Evolutionary conservation across 1,284 basidiomycete genomes (phyloP), one percentile per base, ranked within the genome.

Genomic region (Malassezia arunalokei): DNA sequence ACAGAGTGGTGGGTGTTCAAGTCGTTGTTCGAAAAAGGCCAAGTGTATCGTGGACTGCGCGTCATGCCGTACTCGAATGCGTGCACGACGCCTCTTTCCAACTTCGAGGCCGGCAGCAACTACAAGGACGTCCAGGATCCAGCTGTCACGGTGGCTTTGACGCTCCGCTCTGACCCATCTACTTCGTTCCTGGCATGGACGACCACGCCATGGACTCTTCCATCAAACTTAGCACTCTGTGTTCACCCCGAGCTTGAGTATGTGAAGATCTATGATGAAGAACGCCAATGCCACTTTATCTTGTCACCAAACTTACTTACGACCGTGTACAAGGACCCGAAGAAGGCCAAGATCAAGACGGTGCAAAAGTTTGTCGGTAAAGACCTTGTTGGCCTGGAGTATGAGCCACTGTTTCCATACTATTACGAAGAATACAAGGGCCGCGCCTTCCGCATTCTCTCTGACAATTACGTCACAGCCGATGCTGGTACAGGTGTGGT

Each of bases 41-140:
- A 91, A 76, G 90, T 99, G 27, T 99, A 98, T 76, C 81, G 88
- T 24, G 94, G 92, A 3, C 78, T 91, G 64, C 81, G 82, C 58
- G 94, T 99, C 60, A 96, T 99, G 91, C 94, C 94, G 3, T 99
- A 99, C 75, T 96, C 94, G 9, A 92, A 87, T 0, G 92, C 87
- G 9, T 88, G 87, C 71, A 91, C 90, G 2, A 98, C 94, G 0
- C 94, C 94, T 14, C 76, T 99, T 56, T 94, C 89, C 57, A 99
- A 99, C 76, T 98, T 99, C 66, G 94, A 99, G 77, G 91, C 94
- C 9, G 87, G 88, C 44, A 79, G 83, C 75, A 84, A 87, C 67
- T 98, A 96, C 77, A 82, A 85, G 68, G 91, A 95, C 74, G 86
- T 95, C 39, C 86, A 82, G 70, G 94, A 99, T 77, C 94, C 94